These are phyloP conservation scores for Meyerozyma sp. DNA, from an alignment of 1,139 yeast genomes.

Conservation along the genomic window DNA sequence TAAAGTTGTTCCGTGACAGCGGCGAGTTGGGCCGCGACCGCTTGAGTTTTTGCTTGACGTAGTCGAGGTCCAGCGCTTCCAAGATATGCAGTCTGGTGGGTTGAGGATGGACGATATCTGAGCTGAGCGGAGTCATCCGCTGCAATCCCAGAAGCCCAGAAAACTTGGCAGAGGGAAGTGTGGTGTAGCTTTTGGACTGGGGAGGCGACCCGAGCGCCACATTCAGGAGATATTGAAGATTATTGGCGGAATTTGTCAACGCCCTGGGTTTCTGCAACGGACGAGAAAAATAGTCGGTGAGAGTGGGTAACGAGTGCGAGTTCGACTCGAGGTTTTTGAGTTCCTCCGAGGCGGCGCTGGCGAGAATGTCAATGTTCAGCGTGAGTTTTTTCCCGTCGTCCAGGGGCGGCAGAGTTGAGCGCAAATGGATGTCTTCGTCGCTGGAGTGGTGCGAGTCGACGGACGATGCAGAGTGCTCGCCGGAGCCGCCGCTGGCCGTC, in stretches of 20 bases:
- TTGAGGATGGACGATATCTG: constrained; percentile 2
- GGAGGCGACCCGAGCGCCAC: constrained; percentile 13
- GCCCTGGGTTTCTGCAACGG: not conserved
- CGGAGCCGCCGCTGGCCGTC: not conserved
- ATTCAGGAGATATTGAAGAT: constrained; percentile 26
- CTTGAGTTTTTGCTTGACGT: constrained; percentile 49
- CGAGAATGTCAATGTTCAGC: constrained; percentile 69
- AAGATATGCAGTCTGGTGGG: constrained; percentile 21
- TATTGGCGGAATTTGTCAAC: constrained; percentile 17
- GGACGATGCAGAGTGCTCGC: not conserved
- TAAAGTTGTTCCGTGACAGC: constrained; percentile 28
- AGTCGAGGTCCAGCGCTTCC: constrained; percentile 42
- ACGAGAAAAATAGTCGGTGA: constrained; percentile 50
- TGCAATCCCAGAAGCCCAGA: constrained; percentile 44
- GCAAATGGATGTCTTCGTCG: not conserved
- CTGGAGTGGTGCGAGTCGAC: not conserved
- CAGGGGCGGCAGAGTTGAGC: not conserved
- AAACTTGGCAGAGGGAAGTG: constrained; percentile 11
- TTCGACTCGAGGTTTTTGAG: constrained; percentile 45
- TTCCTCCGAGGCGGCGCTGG: constrained; percentile 80
- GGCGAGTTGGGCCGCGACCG: constrained; percentile 73
- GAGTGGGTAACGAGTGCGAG: constrained; percentile 60
- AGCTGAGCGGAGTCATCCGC: constrained; percentile 49
- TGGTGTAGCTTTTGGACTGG: constrained; percentile 11
- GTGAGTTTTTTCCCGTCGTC: constrained; percentile 12